phyloP scores from a whole-genome alignment of 495 filamentous ascomycete genomes.

The Xylaria curta region DNA sequence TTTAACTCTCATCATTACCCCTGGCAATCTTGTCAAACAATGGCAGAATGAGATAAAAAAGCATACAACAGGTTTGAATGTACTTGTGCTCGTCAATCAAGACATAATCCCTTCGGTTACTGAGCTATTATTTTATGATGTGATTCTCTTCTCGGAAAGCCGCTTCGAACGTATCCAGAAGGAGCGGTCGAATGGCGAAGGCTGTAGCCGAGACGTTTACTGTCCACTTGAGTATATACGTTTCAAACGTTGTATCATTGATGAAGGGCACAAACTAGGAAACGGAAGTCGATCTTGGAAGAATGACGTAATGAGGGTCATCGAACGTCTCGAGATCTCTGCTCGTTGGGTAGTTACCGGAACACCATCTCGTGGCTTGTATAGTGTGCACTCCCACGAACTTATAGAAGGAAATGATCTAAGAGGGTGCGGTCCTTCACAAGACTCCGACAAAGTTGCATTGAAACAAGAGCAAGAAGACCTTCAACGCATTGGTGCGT shows the following conservation, averaged over 20 bases:
- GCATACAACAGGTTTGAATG: slow-evolving; percentile 71
- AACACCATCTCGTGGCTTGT: slow-evolving; percentile 82
- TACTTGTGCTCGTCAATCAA: slow-evolving; percentile 64
- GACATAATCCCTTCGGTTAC: slow-evolving; percentile 61
- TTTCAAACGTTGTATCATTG: slow-evolving; percentile 86
- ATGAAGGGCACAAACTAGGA: slow-evolving; percentile 88
- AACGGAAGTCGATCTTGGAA: slow-evolving; percentile 59
- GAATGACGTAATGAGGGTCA: slow-evolving; percentile 69
- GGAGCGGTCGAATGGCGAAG: slow-evolving; percentile 28
- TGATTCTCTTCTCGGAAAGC: slow-evolving; percentile 76
- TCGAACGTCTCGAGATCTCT: slow-evolving; percentile 71
- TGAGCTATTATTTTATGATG: slow-evolving; percentile 72
- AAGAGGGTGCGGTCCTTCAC: slow-evolving; percentile 25
- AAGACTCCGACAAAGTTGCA: slow-evolving; percentile 21
- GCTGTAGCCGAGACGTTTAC: slow-evolving; percentile 21
- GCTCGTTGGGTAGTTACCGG: slow-evolving; percentile 90
- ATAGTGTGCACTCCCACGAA: slow-evolving; percentile 60
- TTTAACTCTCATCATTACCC: slow-evolving; percentile 73
- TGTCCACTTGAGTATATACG: slow-evolving; percentile 70
- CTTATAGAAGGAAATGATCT: background rate
- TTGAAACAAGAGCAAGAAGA: slow-evolving; percentile 69
- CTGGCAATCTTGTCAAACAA: slow-evolving; percentile 71
- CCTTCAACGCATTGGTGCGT: slow-evolving; percentile 66
- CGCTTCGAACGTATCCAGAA: slow-evolving; percentile 71
- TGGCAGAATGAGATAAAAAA: slow-evolving; percentile 71